These are phyloP conservation scores for Meripilus lineatus DNA, from an alignment of 1,284 basidiomycete genomes.

Conservation along the genomic window DNA sequence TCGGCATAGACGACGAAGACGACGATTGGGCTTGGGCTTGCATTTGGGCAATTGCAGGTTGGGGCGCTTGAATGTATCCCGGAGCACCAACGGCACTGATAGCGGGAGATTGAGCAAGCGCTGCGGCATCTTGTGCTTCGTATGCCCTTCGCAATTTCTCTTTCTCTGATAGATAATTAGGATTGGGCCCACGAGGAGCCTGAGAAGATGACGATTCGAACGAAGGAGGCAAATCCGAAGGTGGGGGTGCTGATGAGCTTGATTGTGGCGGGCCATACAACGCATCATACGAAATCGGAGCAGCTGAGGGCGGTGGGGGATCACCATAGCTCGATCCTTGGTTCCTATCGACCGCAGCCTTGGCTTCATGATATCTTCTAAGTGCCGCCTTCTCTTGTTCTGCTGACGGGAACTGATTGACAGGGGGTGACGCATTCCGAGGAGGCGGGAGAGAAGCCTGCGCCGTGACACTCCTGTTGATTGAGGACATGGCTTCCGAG, in stretches of 20 bases:
- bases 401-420: constrained; percentile 28
- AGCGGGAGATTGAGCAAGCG: constrained; percentile 6
- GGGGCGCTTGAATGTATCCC: background rate
- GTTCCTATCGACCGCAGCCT: constrained; percentile 57
- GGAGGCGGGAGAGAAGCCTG: constrained; percentile 1
- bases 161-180: constrained; percentile 17
- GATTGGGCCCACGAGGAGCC: constrained; percentile 14
- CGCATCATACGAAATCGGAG: constrained; percentile 50
- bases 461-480: constrained; percentile 20
- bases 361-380: constrained; percentile 63
- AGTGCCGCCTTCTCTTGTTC: constrained; percentile 64
- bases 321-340: constrained; percentile 27
- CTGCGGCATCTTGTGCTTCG: constrained; percentile 53
- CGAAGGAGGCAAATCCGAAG: constrained; percentile 20
- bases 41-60: constrained; percentile 5
- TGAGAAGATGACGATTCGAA: constrained; percentile 13
- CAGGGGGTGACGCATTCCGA: constrained; percentile 4
- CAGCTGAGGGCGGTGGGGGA: constrained; percentile 11
- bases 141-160: constrained; percentile 41
- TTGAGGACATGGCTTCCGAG: constrained; percentile 39
- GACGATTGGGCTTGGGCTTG: background rate
- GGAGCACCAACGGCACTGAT: constrained; percentile 2
- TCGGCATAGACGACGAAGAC: constrained; percentile 14
- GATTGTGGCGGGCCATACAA: constrained; percentile 37
- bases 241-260: constrained; percentile 12